Conservation (phyloP, 2,329 filamentous ascomycete genomes). For the Paecilomyces formosus region DNA sequence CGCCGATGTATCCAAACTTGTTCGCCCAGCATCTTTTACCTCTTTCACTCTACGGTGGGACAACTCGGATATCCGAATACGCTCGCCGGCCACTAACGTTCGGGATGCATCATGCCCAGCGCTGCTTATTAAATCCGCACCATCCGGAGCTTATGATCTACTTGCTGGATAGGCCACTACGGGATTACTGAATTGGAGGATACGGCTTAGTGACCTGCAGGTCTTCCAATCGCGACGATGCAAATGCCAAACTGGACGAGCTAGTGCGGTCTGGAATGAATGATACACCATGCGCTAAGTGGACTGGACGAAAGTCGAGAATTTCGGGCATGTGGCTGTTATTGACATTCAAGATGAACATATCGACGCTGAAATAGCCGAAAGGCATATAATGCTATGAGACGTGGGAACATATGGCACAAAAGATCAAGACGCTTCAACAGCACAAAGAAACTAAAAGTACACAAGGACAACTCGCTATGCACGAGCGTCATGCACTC, state of each 20-base stretch:
- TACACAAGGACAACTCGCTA: background rate
- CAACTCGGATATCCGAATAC: background rate
- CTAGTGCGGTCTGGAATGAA: background rate
- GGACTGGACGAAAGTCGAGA: background rate
- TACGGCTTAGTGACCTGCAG: too few relatives aligned
- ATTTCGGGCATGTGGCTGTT: background rate
- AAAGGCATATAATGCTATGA: background rate
- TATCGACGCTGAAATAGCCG: background rate
- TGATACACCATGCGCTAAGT: background rate
- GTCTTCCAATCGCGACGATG: too few relatives aligned
- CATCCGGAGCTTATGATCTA: background rate
- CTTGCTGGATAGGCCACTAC: background rate
- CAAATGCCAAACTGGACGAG: too few relatives aligned
- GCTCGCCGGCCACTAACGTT: background rate
- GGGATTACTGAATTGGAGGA: too few relatives aligned
- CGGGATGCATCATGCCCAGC: background rate
- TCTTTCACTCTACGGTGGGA: background rate
- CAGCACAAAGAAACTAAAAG: background rate
- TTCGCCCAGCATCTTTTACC: background rate
- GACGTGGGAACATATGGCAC: background rate
- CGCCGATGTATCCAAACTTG: background rate
- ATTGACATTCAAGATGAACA: background rate
- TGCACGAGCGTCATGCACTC: background rate
- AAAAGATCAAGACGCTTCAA: background rate
- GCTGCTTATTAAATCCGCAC: too few relatives aligned